Evolutionary conservation across 495 filamentous ascomycete genomes (phyloP), one percentile per base, ranked within the genome.

Genomic region (Bryoglossum gracile): DNA sequence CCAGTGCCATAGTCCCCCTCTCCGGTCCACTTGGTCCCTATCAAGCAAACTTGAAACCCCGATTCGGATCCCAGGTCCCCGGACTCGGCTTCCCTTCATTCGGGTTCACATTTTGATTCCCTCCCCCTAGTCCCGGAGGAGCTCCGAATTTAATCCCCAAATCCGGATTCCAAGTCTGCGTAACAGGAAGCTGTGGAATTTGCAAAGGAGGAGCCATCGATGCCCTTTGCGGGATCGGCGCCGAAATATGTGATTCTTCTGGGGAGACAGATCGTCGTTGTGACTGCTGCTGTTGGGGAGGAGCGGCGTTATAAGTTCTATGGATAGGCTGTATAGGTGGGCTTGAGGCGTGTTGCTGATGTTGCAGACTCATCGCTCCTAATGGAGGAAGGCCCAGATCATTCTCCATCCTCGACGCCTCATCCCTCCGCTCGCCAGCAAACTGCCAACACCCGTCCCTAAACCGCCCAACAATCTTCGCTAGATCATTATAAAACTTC

Each of bases 401-500:
- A 78, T 74, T 70, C 62, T 95, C 91, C 14, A 95, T 62, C 46
- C 80, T 76, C 23, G 80, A 78, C 0, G 88, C 90, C 53, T 98
- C 91, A 56, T 81, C 76, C 35, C 89, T 77, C 47, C 92, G 72
- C 57, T 84, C 77, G 21, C 89, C 84, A 6, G 84, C 84, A 67
- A 92, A 96, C 8, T 72, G 76, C 55, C 83, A 82, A 26, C 75
- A 81, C 28, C 86, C 86, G 51, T 94, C 89, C 17, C 86, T 74
- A 54, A 88, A 88, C 19, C 83, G 73, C 8, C 72, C 79, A 1
- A 95, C 81, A 35, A 95, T 89, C 63, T 83, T 86, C 33, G 81
- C 85, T 2, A 98, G 75, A 58, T 96, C 90, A 60, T 98, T 97
- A 68, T 97, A 98, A 62, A 98, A 98, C 57, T 94, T 95, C 34